phyloP scores from a whole-genome alignment of 345 rosid genomes.

The Lumnitzera littorea region DNA sequence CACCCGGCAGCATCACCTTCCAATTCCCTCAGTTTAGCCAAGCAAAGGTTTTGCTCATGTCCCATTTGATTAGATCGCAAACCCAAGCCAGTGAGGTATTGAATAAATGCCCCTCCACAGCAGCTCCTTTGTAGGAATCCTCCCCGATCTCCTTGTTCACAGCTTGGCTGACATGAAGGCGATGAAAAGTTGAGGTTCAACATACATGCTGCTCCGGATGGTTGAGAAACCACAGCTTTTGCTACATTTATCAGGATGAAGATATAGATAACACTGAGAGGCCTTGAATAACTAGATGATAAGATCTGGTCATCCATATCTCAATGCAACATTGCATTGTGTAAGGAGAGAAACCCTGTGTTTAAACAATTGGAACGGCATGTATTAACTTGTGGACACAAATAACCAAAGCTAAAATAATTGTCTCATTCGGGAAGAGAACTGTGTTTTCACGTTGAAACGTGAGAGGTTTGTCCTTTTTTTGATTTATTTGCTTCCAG shows the following conservation, averaged over 20 bases:
- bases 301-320: too few species aligned
- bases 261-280: slow-evolving; percentile 5
- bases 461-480: too few species aligned
- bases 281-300: not conserved
- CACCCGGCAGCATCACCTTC: slow-evolving; percentile 20
- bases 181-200: slow-evolving; percentile 11
- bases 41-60: slow-evolving; percentile 23
- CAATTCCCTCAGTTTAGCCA: slow-evolving; percentile 13
- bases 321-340: too few species aligned
- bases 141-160: slow-evolving; percentile 31
- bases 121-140: slow-evolving; percentile 24
- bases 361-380: too few species aligned
- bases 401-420: too few species aligned
- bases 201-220: slow-evolving; percentile 13
- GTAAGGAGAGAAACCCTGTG: too few species aligned
- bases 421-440: too few species aligned
- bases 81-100: slow-evolving; percentile 27
- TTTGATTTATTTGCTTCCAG: too few species aligned
- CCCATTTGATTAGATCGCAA: slow-evolving; percentile 28
- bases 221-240: slow-evolving; percentile 13
- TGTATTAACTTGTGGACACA: too few species aligned
- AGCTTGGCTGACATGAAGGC: slow-evolving; percentile 3
- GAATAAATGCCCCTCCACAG: slow-evolving; percentile 20
- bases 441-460: too few species aligned
- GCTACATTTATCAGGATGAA: slow-evolving; percentile 7